Evolutionary conservation across 1,139 yeast species (phyloP).

Genomic region (Keqinozyma sinolaborantium): DNA sequence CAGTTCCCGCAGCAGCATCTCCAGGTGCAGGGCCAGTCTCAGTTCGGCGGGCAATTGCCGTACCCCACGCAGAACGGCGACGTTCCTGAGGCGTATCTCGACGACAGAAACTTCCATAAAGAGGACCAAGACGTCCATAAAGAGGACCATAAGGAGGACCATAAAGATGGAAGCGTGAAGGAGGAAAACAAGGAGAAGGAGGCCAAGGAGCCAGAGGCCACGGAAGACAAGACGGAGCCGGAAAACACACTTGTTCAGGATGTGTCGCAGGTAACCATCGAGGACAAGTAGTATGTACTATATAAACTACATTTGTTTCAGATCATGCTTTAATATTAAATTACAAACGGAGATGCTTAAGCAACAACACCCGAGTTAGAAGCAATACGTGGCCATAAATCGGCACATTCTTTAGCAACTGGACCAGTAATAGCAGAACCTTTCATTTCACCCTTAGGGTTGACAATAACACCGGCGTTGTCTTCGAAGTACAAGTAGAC

Average conservation of each 20-base stretch:
- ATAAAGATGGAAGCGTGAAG: too few species aligned
- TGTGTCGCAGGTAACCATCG: neutral
- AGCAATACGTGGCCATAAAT: conserved; percentile 99
- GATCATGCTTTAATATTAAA: conserved; percentile 51
- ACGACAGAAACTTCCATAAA: too few species aligned
- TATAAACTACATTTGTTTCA: conserved; percentile 36
- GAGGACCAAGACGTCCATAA: too few species aligned
- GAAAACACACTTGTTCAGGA: neutral
- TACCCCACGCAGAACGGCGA: conserved; percentile 10
- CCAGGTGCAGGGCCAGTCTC: conserved; percentile 15
- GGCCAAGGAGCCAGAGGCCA: neutral
- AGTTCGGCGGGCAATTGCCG: conserved; percentile 15
- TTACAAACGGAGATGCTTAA: conserved; percentile 32
- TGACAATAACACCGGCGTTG: conserved; percentile 99
- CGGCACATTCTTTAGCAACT: conserved; percentile 99
- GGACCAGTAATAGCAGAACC: conserved; percentile 99
- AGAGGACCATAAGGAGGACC: too few species aligned
- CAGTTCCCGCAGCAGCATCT: neutral
- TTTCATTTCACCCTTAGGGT: conserved; percentile 99
- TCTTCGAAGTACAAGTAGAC: conserved; percentile 99
- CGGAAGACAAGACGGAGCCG: conserved; percentile 1
- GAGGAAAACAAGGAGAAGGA: neutral
- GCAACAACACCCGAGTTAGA: conserved; percentile 99
- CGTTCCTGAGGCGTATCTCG: conserved; percentile 1
- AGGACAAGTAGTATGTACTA: conserved; percentile 1